Conservation (phyloP, 2,329 filamentous ascomycete species). For the Phyllosticta citribraziliensis region DNA sequence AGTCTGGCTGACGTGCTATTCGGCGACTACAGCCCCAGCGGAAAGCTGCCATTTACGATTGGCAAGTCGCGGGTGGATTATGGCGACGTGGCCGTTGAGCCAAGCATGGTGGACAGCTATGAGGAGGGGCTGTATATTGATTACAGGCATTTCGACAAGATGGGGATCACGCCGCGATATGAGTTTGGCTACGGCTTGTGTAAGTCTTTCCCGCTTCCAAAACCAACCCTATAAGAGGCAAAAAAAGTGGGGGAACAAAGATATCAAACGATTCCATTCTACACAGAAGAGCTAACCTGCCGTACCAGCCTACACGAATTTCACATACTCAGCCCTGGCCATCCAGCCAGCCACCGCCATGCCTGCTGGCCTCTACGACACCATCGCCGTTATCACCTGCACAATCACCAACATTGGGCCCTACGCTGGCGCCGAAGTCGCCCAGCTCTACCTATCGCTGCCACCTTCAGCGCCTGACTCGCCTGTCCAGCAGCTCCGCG, state of each 20-base stretch:
- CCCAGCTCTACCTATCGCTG: conserved; percentile 29
- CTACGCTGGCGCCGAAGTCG: conserved; percentile 27
- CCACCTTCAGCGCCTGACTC: conserved; percentile 19
- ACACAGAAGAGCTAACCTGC: background rate
- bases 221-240: too few relatives aligned
- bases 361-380: conserved; percentile 23
- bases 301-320: conserved; percentile 30
- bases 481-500: conserved; percentile 27
- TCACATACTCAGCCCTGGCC: conserved; percentile 28
- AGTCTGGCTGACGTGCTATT: conserved; percentile 39
- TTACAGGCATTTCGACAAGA: conserved; percentile 35
- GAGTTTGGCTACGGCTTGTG: conserved; percentile 38
- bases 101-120: conserved; percentile 20
- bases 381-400: conserved; percentile 25
- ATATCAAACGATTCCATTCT: background rate
- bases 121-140: conserved; percentile 37
- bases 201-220: conserved; percentile 13
- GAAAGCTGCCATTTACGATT: conserved; percentile 47
- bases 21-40: conserved; percentile 49
- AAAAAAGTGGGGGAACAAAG: too few relatives aligned
- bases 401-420: conserved; percentile 27
- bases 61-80: conserved; percentile 25
- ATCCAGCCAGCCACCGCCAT: conserved; percentile 20
- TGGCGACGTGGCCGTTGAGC: conserved; percentile 12
- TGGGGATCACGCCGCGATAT: conserved; percentile 31